Base-by-base conservation (phyloP, 1,139 yeast species). In the Yamadazyma buinensis region DNA sequence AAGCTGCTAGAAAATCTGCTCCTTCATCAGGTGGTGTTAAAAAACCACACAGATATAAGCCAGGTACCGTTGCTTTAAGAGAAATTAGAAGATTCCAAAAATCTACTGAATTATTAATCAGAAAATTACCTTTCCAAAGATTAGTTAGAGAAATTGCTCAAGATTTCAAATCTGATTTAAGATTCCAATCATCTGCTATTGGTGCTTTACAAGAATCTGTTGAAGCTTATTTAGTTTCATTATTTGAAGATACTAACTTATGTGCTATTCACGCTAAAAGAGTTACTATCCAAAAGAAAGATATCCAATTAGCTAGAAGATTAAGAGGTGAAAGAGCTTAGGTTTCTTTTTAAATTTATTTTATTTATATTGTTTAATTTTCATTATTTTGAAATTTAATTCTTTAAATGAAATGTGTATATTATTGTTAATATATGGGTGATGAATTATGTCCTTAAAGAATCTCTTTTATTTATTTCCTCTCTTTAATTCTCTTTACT, bases 11-110 rank as follows among this genome's bases (percentile, higher is more conserved):
- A 81, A 90, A 90, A 75, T 88, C 97, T 40, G 97, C 97, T 42
- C 92, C 95, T 75, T 77, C 95, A 48, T 82, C 96, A 50, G 97
- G 97, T 67, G 97, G 97, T 83, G 97, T 90, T 67, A 90, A 90
- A 90, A 90, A 90, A 79, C 97, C 97, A 53, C 97, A 90, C 88
- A 87, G 97, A 84, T 90, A 88, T 77, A 90, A 88, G 94, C 97
- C 97, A 69, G 97, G 97, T 88, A 90, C 97, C 62, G 97, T 90
- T 62, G 97, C 97, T 58, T 84, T 90, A 66, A 90, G 97, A 84
- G 97, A 90, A 78, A 90, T 90, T 65, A 87, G 97, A 84, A 87
- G 97, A 77, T 90, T 90, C 82, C 97, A 90, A 77, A 90, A 90
- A 74, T 85, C 96, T 49, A 90, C 97, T 60, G 97, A 90, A 73